phyloP scores from a whole-genome alignment of 768 basidiomycete species.

The Roridomyces roridus region DNA sequence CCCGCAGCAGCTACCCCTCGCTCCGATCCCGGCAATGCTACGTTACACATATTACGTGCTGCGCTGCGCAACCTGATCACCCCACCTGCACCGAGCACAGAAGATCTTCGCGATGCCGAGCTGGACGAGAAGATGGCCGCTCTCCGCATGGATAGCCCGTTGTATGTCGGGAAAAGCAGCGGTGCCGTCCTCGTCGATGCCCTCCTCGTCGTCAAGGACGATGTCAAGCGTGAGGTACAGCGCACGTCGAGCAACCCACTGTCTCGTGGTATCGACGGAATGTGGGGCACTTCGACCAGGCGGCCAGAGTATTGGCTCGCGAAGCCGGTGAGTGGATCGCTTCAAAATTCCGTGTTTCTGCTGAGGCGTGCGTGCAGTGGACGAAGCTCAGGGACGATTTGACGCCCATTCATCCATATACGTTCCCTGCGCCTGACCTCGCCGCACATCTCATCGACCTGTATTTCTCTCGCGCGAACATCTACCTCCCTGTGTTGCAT shows the following conservation, averaged over 20 bases:
- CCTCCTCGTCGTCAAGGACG: constrained; percentile 65
- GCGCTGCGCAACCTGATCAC: not conserved
- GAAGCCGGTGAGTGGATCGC: constrained; percentile 31
- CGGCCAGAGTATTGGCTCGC: constrained; percentile 25
- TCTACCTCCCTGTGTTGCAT: constrained; percentile 71
- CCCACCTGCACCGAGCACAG: not conserved
- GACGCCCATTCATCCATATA: constrained; percentile 28
- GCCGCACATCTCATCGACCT: constrained; percentile 57
- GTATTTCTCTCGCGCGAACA: constrained; percentile 66
- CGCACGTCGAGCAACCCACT: not conserved
- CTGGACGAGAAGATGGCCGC: not conserved
- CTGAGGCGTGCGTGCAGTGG: not conserved
- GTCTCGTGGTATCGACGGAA: not conserved
- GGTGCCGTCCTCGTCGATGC: constrained; percentile 58
- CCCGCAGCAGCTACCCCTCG: not conserved
- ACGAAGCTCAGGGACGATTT: not conserved
- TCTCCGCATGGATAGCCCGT: not conserved
- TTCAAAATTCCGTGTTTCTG: no score
- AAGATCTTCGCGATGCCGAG: not conserved
- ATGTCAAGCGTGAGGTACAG: constrained; percentile 2
- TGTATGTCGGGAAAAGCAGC: constrained; percentile 65
- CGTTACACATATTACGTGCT: not conserved
- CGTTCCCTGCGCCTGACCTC: constrained; percentile 61
- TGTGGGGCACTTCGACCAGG: not conserved
- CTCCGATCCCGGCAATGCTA: not conserved